Percentiles rank a stretch among this genome's conserved stretches.
Evolutionary conservation across 2,329 filamentous ascomycete genomes (phyloP).

Genomic region (Epichloe sylvatica): DNA sequence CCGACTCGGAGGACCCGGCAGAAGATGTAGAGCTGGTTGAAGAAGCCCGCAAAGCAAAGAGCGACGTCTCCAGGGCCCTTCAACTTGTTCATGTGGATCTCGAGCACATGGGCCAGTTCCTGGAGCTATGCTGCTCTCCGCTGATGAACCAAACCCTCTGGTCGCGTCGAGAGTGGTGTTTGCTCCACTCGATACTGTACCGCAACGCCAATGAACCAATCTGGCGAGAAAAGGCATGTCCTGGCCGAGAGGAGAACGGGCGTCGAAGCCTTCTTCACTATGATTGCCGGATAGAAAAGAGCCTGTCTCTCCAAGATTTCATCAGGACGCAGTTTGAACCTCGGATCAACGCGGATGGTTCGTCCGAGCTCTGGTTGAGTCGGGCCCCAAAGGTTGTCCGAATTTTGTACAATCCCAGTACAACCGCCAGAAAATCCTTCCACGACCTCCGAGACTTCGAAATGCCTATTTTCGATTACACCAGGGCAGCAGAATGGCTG

Average conservation of each 20-base stretch:
- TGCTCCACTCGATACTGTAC: background rate
- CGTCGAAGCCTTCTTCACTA: background rate
- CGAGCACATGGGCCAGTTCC: background rate
- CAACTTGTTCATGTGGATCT: background rate
- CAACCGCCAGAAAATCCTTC: background rate
- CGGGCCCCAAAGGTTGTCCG: background rate
- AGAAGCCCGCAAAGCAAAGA: background rate
- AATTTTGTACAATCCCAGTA: background rate
- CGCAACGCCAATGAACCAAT: background rate
- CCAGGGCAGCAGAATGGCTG: too few species aligned
- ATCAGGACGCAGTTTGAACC: background rate
- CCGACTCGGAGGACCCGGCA: background rate
- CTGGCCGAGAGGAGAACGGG: background rate
- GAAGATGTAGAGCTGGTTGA: background rate
- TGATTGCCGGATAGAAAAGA: background rate
- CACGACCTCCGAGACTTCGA: background rate
- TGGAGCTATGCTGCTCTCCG: background rate
- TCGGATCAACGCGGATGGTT: background rate
- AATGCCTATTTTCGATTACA: background rate
- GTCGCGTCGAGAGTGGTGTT: background rate
- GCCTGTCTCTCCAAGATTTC: background rate
- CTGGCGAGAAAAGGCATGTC: background rate
- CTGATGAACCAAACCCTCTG: background rate
- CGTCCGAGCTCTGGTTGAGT: background rate
- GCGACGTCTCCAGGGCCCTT: background rate